Conservation (phyloP, 192 early-diverging fungal species). For the Paraglomus brasilianum region DNA sequence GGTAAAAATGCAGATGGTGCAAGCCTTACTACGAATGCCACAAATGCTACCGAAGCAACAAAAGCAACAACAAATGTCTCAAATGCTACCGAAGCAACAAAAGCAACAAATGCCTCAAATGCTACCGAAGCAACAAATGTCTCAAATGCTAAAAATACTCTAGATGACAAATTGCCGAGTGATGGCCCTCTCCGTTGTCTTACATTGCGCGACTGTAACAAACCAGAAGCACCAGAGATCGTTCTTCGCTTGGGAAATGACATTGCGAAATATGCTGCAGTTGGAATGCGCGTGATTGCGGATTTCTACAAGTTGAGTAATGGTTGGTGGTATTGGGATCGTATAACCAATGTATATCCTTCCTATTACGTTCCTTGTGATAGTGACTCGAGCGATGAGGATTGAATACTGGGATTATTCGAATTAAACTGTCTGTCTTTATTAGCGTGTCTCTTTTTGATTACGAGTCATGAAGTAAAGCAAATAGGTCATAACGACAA, state of each 20-base stretch:
- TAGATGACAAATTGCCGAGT: no score
- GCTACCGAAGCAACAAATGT: neutral
- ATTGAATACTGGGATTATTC: no score
- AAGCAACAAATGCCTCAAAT: neutral
- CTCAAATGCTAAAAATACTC: neutral
- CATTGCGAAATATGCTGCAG: neutral
- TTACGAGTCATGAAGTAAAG: no score
- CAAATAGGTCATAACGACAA: no score
- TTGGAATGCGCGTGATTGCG: conserved; percentile 18
- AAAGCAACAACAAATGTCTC: neutral
- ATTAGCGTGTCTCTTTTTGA: no score
- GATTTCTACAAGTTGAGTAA: conserved; percentile 26
- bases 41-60: neutral
- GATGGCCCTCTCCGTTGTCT: no score
- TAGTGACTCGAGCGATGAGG: conserved; percentile 3
- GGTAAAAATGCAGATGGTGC: neutral
- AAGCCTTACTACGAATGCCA: neutral
- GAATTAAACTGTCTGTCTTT: no score
- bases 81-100: neutral
- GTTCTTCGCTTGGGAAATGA: neutral
- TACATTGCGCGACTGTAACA: neutral
- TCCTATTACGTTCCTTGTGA: conserved; percentile 20
- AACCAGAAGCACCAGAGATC: neutral
- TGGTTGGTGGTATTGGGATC: conserved; percentile 29
- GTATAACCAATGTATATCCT: conserved; percentile 32